Evolutionary conservation across 345 rosid genomes (phyloP).

Genomic region (Melaleuca quinquenervia): DNA sequence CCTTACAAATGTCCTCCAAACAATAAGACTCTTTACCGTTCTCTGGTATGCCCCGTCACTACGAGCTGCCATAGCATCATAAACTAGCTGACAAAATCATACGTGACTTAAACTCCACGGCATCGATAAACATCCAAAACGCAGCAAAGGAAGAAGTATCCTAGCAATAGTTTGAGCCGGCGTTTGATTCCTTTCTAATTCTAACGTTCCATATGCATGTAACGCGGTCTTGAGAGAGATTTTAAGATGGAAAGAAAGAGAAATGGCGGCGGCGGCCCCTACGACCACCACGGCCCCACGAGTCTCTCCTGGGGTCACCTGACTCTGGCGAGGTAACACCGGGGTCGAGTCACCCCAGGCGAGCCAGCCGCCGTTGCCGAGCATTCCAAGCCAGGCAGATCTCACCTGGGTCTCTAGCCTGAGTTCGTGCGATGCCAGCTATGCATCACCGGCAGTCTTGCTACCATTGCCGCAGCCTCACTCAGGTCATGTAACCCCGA

Average conservation of each 20-base stretch:
- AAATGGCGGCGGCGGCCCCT: neutral
- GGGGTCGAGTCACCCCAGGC: neutral
- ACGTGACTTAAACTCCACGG: no score
- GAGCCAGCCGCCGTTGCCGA: neutral
- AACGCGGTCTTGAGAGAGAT: neutral
- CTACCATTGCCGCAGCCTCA: neutral
- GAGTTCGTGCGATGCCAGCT: neutral
- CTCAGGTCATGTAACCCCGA: neutral
- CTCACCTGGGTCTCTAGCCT: neutral
- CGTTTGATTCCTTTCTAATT: neutral
- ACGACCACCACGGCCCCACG: neutral
- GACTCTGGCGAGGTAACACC: neutral
- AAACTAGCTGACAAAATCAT: no score
- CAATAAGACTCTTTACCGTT: no score
- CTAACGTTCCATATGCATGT: neutral
- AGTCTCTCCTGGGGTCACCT: neutral
- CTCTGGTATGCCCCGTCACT: no score
- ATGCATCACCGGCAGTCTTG: neutral
- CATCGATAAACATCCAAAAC: neutral
- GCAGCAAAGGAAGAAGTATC: neutral
- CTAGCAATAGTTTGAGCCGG: neutral
- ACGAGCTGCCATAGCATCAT: no score
- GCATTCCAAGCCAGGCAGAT: neutral
- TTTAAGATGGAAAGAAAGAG: neutral
- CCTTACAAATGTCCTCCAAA: neutral